phyloP scores from a whole-genome alignment of 805 yeast species.

The Suhomyces tanzawaensis region DNA sequence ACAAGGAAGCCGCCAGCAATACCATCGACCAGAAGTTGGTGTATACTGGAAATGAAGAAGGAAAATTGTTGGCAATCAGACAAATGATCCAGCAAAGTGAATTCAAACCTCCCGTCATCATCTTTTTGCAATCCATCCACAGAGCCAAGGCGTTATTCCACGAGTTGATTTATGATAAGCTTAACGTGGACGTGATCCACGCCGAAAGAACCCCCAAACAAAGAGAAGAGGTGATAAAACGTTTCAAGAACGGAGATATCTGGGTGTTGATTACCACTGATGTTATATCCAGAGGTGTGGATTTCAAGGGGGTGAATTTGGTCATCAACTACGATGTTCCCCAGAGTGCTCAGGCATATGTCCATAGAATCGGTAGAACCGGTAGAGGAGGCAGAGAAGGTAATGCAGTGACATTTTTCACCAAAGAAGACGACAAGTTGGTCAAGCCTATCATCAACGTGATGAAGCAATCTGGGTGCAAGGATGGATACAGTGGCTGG shows the following conservation, averaged over 20 bases:
- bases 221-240: slow-evolving; percentile 78
- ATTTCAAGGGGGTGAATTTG: slow-evolving; percentile 90
- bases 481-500: slow-evolving; percentile 70
- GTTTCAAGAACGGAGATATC: slow-evolving; percentile 83
- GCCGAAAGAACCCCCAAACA: slow-evolving; percentile 90
- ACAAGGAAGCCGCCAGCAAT: slow-evolving; percentile 86
- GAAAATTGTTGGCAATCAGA: slow-evolving; percentile 88
- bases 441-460: slow-evolving; percentile 87
- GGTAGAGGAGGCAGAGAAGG: slow-evolving; percentile 93
- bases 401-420: slow-evolving; percentile 85
- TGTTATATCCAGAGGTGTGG: slow-evolving; percentile 94
- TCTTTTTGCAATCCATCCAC: slow-evolving; percentile 85
- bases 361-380: slow-evolving; percentile 97
- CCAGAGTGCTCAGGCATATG: slow-evolving; percentile 87
- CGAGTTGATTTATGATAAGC: slow-evolving; percentile 84
- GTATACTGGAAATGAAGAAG: slow-evolving; percentile 91
- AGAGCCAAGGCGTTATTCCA: slow-evolving; percentile 95
- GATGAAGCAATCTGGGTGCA: slow-evolving; percentile 87
- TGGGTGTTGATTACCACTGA: slow-evolving; percentile 98
- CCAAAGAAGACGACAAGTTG: slow-evolving; percentile 78
- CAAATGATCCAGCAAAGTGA: slow-evolving; percentile 83
- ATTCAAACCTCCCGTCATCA: slow-evolving; percentile 87
- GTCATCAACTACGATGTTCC: slow-evolving; percentile 98
- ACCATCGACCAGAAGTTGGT: slow-evolving; percentile 79
- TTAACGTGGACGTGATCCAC: slow-evolving; percentile 94